Evolutionary conservation across 2,329 filamentous ascomycete species (phyloP), one percentile per base, ranked within the genome.

Genomic region (Chrysosporium queenslandicum): DNA sequence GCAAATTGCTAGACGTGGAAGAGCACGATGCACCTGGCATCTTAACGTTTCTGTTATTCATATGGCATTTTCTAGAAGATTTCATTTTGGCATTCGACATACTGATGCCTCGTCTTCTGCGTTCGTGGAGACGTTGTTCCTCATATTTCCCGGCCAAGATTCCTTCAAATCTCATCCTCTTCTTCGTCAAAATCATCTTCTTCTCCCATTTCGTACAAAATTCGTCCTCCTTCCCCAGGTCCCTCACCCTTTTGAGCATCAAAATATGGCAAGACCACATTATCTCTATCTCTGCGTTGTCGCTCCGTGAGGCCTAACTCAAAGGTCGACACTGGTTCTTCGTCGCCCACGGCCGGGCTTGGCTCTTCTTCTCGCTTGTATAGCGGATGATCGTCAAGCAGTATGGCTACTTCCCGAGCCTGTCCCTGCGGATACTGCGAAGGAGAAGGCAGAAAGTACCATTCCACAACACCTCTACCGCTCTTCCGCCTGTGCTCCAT

Each of bases 131-230:
- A 47, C 14, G 30, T 20, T 46, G 27, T 39, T 37, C 32, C 14
- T 37, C 8, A 16, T 23, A 29, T 39, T 36, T n/a, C 16, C 40
- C 40, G 11, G 8, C 21, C 36, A 29, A 16, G 16, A 12, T n/a
- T n/a, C 20, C 30, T 41, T 69, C 66, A 90, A 59, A 91, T 89
- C 70, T 96, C 90, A 70, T 96, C 90, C 63, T 96, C 89, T 64
- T 94, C 89, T 54, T 94, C 90, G 60, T 95, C 90, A 71, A 96
- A 97, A 66, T 97, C 89, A 68, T 98, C 92, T 71, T 97, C 92
- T 57, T 82, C 80, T 1, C 90, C 91, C 86, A 97, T 94, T 61
- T 97, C 91, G 66, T 98, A 98, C 63, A 98, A 65, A 58, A 98
- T 98, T 55, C 91, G 78, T 0, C 92, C 92, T 3, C 92, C 91